These are phyloP conservation scores for Suillus paluster DNA, from an alignment of 768 basidiomycete genomes.

Conservation along the genomic window DNA sequence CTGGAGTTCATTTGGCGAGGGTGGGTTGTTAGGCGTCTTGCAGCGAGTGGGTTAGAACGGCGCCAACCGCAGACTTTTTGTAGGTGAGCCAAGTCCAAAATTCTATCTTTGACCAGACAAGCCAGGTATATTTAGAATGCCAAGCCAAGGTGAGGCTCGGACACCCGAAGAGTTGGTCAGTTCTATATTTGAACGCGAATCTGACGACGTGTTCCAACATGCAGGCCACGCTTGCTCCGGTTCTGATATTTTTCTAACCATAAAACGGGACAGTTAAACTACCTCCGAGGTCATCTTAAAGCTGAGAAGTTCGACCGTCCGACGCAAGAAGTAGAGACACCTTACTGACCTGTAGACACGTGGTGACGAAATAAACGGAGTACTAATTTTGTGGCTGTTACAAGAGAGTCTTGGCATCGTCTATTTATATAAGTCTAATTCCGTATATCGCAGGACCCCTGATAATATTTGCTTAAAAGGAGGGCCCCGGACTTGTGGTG, in stretches of 20 bases:
- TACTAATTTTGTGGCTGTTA: slow-evolving; percentile 7
- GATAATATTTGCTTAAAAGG: background rate
- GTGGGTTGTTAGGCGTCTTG: slow-evolving; percentile 21
- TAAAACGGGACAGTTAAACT: background rate
- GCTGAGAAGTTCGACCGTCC: background rate
- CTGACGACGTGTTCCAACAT: slow-evolving; percentile 12
- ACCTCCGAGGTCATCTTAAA: background rate
- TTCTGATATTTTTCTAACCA: background rate
- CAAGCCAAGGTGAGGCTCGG: slow-evolving; percentile 46
- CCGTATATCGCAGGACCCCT: slow-evolving; percentile 8
- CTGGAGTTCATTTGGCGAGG: slow-evolving; percentile 30
- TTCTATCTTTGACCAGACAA: slow-evolving; percentile 49
- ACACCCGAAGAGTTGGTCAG: slow-evolving; percentile 28
- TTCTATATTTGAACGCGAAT: slow-evolving; percentile 24
- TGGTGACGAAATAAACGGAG: slow-evolving; percentile 3
- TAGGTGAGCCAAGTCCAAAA: slow-evolving; percentile 48
- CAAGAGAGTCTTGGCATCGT: background rate
- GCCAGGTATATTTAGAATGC: slow-evolving; percentile 46
- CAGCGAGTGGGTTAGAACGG: slow-evolving; percentile 19
- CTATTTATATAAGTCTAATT: slow-evolving; percentile 9
- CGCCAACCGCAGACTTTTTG: slow-evolving; percentile 38
- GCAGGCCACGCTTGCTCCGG: background rate
- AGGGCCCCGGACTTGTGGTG: background rate
- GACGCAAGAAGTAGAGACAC: background rate
- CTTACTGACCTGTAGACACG: background rate